Conservation (phyloP, 306 rosid genomes). For the Adenanthera pavonina region DNA sequence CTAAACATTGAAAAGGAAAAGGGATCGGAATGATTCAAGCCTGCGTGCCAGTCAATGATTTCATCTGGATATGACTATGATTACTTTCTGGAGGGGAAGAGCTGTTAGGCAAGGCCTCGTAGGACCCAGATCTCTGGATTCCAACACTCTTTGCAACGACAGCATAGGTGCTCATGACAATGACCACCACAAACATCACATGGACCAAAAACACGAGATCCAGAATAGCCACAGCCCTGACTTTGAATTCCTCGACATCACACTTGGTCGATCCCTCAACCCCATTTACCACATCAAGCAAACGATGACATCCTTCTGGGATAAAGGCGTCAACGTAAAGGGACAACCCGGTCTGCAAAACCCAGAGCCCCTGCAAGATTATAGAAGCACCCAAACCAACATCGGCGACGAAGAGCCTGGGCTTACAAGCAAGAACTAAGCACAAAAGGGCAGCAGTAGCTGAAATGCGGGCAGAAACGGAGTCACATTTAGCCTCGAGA, state of each 20-base stretch:
- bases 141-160: slow-evolving; percentile 56
- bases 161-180: slow-evolving; percentile 62
- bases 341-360: slow-evolving; percentile 82
- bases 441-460: slow-evolving; percentile 57
- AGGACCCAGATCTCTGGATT: slow-evolving; percentile 68
- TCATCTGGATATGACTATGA: slow-evolving; percentile 83
- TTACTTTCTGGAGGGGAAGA: slow-evolving; percentile 53
- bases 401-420: slow-evolving; percentile 81
- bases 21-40: slow-evolving; percentile 56
- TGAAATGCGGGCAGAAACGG: slow-evolving; percentile 62
- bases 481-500: slow-evolving; percentile 80
- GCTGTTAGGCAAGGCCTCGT: slow-evolving; percentile 70
- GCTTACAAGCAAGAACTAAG: slow-evolving; percentile 60
- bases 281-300: slow-evolving; percentile 76
- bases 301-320: slow-evolving; percentile 88
- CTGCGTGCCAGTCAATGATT: slow-evolving; percentile 85
- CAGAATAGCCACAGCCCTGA: slow-evolving; percentile 79
- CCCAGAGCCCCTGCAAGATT: slow-evolving; percentile 83
- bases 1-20: background rate
- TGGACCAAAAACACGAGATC: slow-evolving; percentile 77
- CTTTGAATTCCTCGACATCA: slow-evolving; percentile 73
- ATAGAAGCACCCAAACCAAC: slow-evolving; percentile 58
- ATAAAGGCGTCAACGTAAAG: slow-evolving; percentile 86
- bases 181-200: slow-evolving; percentile 61
- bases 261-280: slow-evolving; percentile 89